Base-by-base conservation (phyloP, 208 protist genomes). In the Crithidia sp. region DNA sequence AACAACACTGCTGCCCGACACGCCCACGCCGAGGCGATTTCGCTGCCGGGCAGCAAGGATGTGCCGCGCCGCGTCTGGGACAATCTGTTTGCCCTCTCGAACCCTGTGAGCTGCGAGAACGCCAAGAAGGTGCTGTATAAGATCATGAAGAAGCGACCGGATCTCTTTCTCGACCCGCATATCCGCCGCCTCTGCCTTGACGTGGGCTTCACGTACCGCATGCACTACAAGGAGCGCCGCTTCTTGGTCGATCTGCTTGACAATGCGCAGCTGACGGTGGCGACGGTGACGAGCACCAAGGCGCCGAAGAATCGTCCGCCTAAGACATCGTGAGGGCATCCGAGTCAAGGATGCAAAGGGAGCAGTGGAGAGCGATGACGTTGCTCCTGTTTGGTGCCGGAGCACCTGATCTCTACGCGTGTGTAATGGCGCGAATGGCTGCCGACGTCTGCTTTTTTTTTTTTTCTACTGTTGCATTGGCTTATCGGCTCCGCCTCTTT, bases 211-310 rank as follows among this genome's bases (percentile, higher is more conserved):
- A 85, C 79, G n/a, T 93, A 88, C 80, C 87, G 84, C 37, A 87
- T 97, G 89, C 83, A 87, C 17, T 82, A 90, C 60, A 82, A 68
- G 36, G 90, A 97, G 78, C 82, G 92, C n/a, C 92, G 92, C 53
- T 97, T 95, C 57, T 80, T 97, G 17, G 86, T 85, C 4, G 86
- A 91, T 54, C 54, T 97, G 37, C 77, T 97, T 17, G 87, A 94
- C 37, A 87, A 84, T 39, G 88, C 91, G 17, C 90, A 91, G 65
- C 67, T 93, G 52, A 64, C 64, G 39, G 62, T 39, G 16, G 45
- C 8, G 14, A 14, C 60, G n/a, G 13, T 77, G 17, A 43, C 52
- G 4, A 66, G 44, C 36, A 52, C 67, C 9, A 69, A 68, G 45
- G 28, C 64, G 9, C n/a, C 49, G 7, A 62, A 57, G 14, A 43